These are phyloP conservation scores for Pythium grandisporangium DNA, from an alignment of 352 stramenopile genomes.

Conservation along the genomic window DNA sequence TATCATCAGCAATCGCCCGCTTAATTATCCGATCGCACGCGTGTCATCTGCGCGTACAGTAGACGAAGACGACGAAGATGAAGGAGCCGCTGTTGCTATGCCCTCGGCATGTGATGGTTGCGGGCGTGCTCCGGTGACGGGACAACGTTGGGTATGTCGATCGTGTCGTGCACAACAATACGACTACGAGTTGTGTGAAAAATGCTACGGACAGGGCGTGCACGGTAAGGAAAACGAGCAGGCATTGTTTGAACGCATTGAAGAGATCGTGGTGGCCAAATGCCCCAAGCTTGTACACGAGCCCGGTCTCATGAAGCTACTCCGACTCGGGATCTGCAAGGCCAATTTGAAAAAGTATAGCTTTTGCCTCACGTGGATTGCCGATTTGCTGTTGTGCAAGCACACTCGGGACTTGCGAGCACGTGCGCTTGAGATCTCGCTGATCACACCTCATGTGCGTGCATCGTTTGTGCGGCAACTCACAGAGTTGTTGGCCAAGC, in stretches of 20 bases:
- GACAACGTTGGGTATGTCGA: slow-evolving; percentile 57
- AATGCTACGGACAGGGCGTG: slow-evolving; percentile 64
- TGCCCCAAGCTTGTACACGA: slow-evolving; percentile 38
- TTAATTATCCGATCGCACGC: no score
- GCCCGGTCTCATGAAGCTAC: slow-evolving; percentile 41
- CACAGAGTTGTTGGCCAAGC: slow-evolving; percentile 39
- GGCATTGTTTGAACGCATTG: slow-evolving; percentile 49
- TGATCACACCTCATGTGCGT: slow-evolving; percentile 55
- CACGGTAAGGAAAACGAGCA: slow-evolving; percentile 64
- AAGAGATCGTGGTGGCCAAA: slow-evolving; percentile 54
- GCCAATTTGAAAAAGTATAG: slow-evolving; percentile 77
- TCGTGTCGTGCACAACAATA: slow-evolving; percentile 39
- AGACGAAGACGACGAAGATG: slow-evolving; percentile 47
- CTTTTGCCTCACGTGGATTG: slow-evolving; percentile 77
- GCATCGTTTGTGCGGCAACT: slow-evolving; percentile 59
- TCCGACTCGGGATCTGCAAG: slow-evolving; percentile 71
- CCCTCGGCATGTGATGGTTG: slow-evolving; percentile 63
- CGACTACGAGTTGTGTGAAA: slow-evolving; percentile 58
- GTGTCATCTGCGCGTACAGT: no score
- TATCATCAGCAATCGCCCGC: slow-evolving; percentile 10
- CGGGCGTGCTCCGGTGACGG: slow-evolving; percentile 33
- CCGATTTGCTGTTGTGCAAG: slow-evolving; percentile 52
- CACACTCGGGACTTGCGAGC: slow-evolving; percentile 55
- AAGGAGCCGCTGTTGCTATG: no score
- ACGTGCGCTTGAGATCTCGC: slow-evolving; percentile 57